Conservation (phyloP, 139 green algal species). For the Chlamydomonas sp. region DNA sequence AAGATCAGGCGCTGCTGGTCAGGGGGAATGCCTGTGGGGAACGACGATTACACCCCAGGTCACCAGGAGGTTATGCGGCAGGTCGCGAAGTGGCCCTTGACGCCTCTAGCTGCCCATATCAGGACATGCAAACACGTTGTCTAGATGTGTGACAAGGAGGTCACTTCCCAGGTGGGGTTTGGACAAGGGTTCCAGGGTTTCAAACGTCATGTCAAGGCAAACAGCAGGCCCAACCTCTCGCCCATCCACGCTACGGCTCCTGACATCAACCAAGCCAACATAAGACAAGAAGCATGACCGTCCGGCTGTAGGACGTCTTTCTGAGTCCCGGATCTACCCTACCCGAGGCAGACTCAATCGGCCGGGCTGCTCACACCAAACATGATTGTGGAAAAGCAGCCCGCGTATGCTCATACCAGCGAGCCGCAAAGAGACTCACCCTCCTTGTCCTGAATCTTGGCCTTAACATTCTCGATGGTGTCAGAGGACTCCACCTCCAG, state of each 20-base stretch:
- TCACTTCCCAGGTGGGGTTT: too few relatives aligned
- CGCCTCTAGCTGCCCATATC: too few relatives aligned
- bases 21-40: constrained; percentile 86
- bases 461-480: constrained; percentile 85
- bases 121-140: too few relatives aligned
- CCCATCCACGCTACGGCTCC: too few relatives aligned
- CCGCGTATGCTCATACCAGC: not conserved
- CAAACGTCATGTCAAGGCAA: too few relatives aligned
- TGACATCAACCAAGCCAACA: too few relatives aligned
- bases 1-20: constrained; percentile 96
- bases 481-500: constrained; percentile 87
- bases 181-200: too few relatives aligned
- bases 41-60: too few relatives aligned
- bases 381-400: not conserved
- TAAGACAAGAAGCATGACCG: not conserved
- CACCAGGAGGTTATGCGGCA: too few relatives aligned
- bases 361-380: not conserved
- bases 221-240: too few relatives aligned
- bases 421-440: constrained; percentile 31
- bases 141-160: too few relatives aligned
- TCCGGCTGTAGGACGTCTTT: not conserved
- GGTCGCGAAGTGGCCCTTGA: too few relatives aligned
- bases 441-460: constrained; percentile 69
- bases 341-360: not conserved
- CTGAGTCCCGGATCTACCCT: not conserved